Conservation (phyloP, 2,329 filamentous ascomycete species). For the Sclerotinia glacialis region DNA sequence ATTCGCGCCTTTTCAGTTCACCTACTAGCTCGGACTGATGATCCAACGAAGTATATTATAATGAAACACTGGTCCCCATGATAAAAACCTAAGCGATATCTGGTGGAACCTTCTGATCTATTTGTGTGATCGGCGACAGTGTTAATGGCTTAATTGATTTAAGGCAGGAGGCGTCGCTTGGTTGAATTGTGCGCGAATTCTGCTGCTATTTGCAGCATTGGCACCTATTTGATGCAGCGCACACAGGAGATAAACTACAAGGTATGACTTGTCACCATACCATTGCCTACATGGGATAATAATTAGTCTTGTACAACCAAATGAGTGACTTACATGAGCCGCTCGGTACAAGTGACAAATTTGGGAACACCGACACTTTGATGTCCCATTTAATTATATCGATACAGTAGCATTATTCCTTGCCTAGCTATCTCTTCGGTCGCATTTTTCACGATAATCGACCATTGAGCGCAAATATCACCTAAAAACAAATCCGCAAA, state of each 20-base stretch:
- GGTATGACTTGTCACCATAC: neutral
- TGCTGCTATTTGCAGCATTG: conserved; percentile 5
- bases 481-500: neutral
- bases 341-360: conserved; percentile 6
- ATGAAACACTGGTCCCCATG: neutral
- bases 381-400: neutral
- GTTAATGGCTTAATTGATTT: conserved; percentile 9
- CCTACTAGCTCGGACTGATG: conserved; percentile 7
- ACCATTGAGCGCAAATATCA: neutral
- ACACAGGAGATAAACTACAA: neutral
- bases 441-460: neutral
- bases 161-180: neutral
- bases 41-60: conserved; percentile 5
- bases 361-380: neutral
- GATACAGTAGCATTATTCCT: neutral
- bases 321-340: neutral
- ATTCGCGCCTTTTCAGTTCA: conserved; percentile 7
- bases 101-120: neutral
- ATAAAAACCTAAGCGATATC: neutral
- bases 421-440: neutral
- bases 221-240: neutral
- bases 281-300: neutral
- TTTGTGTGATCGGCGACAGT: conserved; percentile 9
- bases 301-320: neutral
- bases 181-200: neutral